Evolutionary conservation across 306 rosid species (phyloP), one percentile per base, ranked within the genome.

Genomic region (Arachis hypogaea): DNA sequence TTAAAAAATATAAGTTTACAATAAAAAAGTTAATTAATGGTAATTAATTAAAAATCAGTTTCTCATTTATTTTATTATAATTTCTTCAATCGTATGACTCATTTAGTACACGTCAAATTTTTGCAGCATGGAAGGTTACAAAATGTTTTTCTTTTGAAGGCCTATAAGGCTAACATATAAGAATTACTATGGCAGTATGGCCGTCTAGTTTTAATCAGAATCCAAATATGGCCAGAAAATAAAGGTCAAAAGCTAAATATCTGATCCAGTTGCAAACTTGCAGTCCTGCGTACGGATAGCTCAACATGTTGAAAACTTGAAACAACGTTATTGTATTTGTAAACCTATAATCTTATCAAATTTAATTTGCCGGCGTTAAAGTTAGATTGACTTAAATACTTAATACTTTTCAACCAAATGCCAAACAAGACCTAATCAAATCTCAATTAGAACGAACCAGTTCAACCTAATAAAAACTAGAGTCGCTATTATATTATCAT

Each of bases 361-460:
- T 11, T 1, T 11, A 12, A 49, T 44, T 10, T 77, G 77, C 80
- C 69, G 74, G 83, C 69, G 1, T 61, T 16, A 73, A 18, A 18
- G 0, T 59, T 58, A 28, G n/a, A 7, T 5, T 67, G 16, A 12
- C 16, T 63, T 63, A 69, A 64, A 47, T 30, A 44, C 28, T 59
- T 73, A 59, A 47, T 46, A 38, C 38, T 67, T 76, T 47, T 83
- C 85, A 80, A 70, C 83, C 85, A 56, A n/a, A 75, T 74, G 72
- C 78, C 59, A 57, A 46, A 57, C 66, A 16, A 56, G 74, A 70
- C 74, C 2, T 18, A 33, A 60, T 80, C 79, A 82, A 69, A 6
- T 33, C 28, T 49, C 51, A 33, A 18, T 63, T 63, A 63, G 11
- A 22, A 14, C 11, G 67, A 63, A 41, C 66, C 29, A 63, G 76